Evolutionary conservation across 2,329 filamentous ascomycete genomes (phyloP).

Genomic region (Epichloe uncinata): DNA sequence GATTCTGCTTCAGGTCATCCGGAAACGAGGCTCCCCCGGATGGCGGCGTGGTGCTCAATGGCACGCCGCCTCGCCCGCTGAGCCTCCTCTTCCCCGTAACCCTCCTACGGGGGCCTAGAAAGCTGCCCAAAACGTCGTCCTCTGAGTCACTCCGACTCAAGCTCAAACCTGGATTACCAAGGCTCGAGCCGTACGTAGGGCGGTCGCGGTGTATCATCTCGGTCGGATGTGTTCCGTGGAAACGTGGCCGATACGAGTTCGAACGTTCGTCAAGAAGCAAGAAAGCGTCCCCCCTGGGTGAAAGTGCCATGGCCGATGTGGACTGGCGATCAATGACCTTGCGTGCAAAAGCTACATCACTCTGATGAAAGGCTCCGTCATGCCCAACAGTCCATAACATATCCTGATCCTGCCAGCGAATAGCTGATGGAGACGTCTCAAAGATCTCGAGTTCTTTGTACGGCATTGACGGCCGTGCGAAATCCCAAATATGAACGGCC

Average conservation of each 20-base stretch:
- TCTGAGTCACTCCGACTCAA: constrained; percentile 51
- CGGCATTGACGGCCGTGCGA: constrained; percentile 53
- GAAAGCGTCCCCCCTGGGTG: constrained; percentile 40
- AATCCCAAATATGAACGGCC: constrained; percentile 53
- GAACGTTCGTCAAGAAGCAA: constrained; percentile 49
- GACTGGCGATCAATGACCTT: constrained; percentile 49
- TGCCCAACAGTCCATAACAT: constrained; percentile 52
- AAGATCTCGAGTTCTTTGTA: constrained; percentile 53
- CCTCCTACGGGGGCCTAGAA: constrained; percentile 36
- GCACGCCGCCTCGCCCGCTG: constrained; percentile 28
- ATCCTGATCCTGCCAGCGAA: constrained; percentile 53
- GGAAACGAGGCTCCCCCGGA: constrained; percentile 19
- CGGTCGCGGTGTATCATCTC: constrained; percentile 23
- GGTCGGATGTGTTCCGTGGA: constrained; percentile 21
- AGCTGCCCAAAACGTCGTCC: constrained; percentile 48
- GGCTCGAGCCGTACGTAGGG: constrained; percentile 34
- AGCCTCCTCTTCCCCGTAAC: constrained; percentile 27
- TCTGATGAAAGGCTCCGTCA: constrained; percentile 50
- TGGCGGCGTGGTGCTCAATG: constrained; percentile 42
- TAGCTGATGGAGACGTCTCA: constrained; percentile 39
- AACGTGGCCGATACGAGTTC: constrained; percentile 29
- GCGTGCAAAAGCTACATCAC: constrained; percentile 50
- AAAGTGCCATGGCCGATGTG: constrained; percentile 48
- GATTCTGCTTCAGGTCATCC: constrained; percentile 25
- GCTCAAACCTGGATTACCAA: constrained; percentile 36